phyloP scores from a whole-genome alignment of 345 rosid genomes.

The Eutrema heterophyllum region DNA sequence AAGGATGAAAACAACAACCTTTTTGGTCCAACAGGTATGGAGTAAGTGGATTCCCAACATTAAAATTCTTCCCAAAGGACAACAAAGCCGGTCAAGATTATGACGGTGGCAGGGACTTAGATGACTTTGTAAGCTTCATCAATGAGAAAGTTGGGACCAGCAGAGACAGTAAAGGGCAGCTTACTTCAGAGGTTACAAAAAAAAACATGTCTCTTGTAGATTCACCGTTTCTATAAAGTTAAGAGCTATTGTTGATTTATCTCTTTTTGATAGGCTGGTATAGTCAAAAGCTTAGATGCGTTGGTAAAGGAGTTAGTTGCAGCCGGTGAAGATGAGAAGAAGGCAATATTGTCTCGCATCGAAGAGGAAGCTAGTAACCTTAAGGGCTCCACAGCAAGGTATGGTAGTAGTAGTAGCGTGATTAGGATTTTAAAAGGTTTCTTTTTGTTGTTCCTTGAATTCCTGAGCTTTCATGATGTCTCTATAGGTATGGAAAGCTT shows the following conservation, averaged over 20 bases:
- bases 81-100: slow-evolving; percentile 96
- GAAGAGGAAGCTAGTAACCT: slow-evolving; percentile 79
- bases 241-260: neutral
- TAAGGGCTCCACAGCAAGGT: slow-evolving; percentile 64
- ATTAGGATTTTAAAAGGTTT: neutral
- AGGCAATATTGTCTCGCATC: slow-evolving; percentile 50
- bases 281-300: slow-evolving; percentile 65
- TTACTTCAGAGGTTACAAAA: slow-evolving; percentile 55
- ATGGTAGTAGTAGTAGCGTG: neutral
- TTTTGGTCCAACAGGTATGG: slow-evolving; percentile 51
- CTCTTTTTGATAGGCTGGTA: slow-evolving; percentile 62
- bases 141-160: slow-evolving; percentile 80
- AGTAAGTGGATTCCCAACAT: slow-evolving; percentile 87
- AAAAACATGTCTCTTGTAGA: neutral
- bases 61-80: slow-evolving; percentile 85
- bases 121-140: slow-evolving; percentile 80
- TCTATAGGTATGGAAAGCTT: slow-evolving; percentile 64
- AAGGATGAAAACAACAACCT: neutral
- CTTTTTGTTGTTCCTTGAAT: neutral
- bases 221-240: neutral
- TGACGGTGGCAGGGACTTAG: slow-evolving; percentile 86
- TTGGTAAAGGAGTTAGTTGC: slow-evolving; percentile 82
- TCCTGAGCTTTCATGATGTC: neutral
- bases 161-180: slow-evolving; percentile 85
- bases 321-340: slow-evolving; percentile 71